Conservation (phyloP, 371 early-diverging fungal species). For the Mortierella sp. region DNA sequence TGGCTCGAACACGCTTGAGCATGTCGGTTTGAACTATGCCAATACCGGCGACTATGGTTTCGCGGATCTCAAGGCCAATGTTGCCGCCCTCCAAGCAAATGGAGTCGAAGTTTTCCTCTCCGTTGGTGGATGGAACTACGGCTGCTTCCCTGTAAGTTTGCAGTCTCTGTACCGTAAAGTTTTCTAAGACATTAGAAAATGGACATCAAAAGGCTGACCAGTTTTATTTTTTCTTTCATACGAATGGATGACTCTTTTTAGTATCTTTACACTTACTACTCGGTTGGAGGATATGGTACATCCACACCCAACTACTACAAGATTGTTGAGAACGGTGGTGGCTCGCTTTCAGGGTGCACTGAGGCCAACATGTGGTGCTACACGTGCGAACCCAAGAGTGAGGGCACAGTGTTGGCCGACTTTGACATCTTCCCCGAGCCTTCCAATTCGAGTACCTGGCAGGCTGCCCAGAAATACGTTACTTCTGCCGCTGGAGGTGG, state of each 20-base stretch:
- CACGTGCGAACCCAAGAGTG: slow-evolving; percentile 52
- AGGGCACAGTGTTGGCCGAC: slow-evolving; percentile 39
- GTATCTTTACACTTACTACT: slow-evolving; percentile 51
- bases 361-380: slow-evolving; percentile 57
- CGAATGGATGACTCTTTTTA: too few species aligned
- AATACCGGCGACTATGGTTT: slow-evolving; percentile 47
- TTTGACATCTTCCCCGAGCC: slow-evolving; percentile 57
- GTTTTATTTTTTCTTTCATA: neutral
- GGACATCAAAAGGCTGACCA: too few species aligned
- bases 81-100: slow-evolving; percentile 32
- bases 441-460: slow-evolving; percentile 46
- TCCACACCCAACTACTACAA: slow-evolving; percentile 55
- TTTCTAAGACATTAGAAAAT: too few species aligned
- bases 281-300: slow-evolving; percentile 53
- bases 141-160: slow-evolving; percentile 49
- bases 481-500: slow-evolving; percentile 28
- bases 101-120: slow-evolving; percentile 53
- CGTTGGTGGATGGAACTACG: slow-evolving; percentile 55
- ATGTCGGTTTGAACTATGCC: slow-evolving; percentile 47
- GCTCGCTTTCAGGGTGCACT: slow-evolving; percentile 35
- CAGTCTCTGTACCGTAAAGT: neutral
- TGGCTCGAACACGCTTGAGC: slow-evolving; percentile 45
- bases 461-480: slow-evolving; percentile 36
- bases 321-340: slow-evolving; percentile 44
- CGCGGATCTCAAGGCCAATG: slow-evolving; percentile 45